These are phyloP conservation scores for Helenozyma baotianmanensis DNA, from an alignment of 805 yeast species.

Conservation along the genomic window DNA sequence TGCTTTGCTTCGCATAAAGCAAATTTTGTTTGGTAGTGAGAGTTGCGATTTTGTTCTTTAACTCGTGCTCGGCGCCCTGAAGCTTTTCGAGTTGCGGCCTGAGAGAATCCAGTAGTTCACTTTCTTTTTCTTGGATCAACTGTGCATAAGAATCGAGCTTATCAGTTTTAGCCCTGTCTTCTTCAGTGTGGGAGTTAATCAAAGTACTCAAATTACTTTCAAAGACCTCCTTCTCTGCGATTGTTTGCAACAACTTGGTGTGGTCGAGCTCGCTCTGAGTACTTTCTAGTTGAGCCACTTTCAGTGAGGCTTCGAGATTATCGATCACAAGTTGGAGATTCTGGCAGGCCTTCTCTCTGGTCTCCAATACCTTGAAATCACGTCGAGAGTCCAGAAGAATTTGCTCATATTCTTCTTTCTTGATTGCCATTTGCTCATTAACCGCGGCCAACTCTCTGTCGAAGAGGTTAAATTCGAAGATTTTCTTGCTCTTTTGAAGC, in stretches of 20 bases:
- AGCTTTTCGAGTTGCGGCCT: constrained; percentile 28
- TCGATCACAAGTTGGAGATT: constrained; percentile 44
- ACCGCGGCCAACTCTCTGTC: constrained; percentile 71
- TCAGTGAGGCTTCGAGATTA: constrained; percentile 44
- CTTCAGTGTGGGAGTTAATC: constrained; percentile 26
- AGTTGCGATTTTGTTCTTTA: constrained; percentile 37
- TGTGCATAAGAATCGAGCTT: constrained; percentile 18
- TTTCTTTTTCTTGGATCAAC: constrained; percentile 34
- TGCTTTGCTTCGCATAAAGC: constrained; percentile 67
- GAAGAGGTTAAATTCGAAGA: constrained; percentile 67
- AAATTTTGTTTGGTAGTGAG: constrained; percentile 50
- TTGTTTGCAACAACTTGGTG: constrained; percentile 42
- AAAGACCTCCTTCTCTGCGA: constrained; percentile 48
- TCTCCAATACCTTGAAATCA: constrained; percentile 53
- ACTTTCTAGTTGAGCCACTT: constrained; percentile 53
- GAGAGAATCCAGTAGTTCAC: constrained; percentile 30
- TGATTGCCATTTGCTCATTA: constrained; percentile 51
- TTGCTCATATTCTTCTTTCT: constrained; percentile 54
- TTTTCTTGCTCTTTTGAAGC: constrained; percentile 62
- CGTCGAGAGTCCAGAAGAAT: constrained; percentile 49
- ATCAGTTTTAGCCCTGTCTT: constrained; percentile 18
- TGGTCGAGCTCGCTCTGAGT: constrained; percentile 48
- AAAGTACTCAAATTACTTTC: constrained; percentile 40
- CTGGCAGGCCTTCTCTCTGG: constrained; percentile 51
- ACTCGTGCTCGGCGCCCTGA: constrained; percentile 34